A percentile compares a stretch with the other conserved stretches of the same genome.
Conservation (phyloP, 345 rosid species). For the Isatis tinctoria region DNA sequence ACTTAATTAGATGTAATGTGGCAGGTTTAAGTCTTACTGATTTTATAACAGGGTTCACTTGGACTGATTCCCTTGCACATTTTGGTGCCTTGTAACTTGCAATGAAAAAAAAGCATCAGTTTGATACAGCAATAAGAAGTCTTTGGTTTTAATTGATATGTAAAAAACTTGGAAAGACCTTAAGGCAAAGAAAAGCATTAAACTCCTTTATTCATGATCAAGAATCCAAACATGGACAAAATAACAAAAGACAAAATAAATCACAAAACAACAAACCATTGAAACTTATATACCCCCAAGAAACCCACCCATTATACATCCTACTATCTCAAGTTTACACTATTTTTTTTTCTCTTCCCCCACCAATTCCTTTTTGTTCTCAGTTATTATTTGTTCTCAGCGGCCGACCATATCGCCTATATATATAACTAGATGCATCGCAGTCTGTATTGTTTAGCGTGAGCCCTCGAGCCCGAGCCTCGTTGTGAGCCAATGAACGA, state of each 20-base stretch:
- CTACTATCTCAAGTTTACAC: slow-evolving; percentile 25
- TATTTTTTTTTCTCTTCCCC: not conserved
- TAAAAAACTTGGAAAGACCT: not conserved
- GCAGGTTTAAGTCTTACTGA: no score
- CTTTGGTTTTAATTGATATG: not conserved
- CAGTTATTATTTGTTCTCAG: slow-evolving; percentile 5
- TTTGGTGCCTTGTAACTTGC: no score
- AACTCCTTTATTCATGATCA: slow-evolving; percentile 13
- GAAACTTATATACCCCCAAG: slow-evolving; percentile 12
- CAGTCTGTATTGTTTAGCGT: slow-evolving; percentile 21
- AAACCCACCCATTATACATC: slow-evolving; percentile 24
- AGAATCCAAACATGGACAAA: slow-evolving; percentile 26
- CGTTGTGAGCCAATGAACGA: slow-evolving; percentile 66
- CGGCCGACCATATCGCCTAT: slow-evolving; percentile 1
- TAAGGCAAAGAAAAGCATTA: not conserved
- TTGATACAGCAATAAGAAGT: not conserved
- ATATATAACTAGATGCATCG: slow-evolving; percentile 14
- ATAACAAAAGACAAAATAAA: slow-evolving; percentile 26
- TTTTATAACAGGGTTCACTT: no score
- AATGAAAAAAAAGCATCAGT: not conserved
- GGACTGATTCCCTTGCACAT: no score
- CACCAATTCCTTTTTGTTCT: not conserved
- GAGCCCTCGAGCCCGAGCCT: slow-evolving; percentile 77
- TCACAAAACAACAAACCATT: slow-evolving; percentile 24
- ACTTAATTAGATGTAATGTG: no score